Evolutionary conservation across 2,329 filamentous ascomycete genomes (phyloP).

Genomic region (Pseudogymnoascus sp.): DNA sequence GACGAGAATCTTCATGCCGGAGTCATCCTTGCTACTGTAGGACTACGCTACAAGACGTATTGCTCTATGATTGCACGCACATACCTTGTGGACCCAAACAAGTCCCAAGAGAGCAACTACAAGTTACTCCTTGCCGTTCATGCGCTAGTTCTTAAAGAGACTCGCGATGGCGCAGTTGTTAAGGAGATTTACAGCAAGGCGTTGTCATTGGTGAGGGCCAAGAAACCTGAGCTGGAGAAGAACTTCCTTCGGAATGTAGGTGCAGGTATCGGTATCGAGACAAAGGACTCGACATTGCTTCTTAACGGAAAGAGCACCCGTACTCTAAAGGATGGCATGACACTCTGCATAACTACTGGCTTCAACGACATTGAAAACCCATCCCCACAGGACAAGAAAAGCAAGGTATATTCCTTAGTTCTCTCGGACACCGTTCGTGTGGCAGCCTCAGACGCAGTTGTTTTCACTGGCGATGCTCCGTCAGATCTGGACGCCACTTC

Average conservation of each 20-base stretch:
- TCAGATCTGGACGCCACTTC: slow-evolving; percentile 89
- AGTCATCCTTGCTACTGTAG: slow-evolving; percentile 87
- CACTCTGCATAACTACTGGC: slow-evolving; percentile 80
- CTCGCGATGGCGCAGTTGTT: slow-evolving; percentile 75
- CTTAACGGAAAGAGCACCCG: slow-evolving; percentile 82
- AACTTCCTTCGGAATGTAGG: slow-evolving; percentile 91
- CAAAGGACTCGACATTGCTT: slow-evolving; percentile 72
- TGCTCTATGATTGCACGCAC: slow-evolving; percentile 87
- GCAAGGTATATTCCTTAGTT: slow-evolving; percentile 79
- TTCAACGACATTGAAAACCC: slow-evolving; percentile 85
- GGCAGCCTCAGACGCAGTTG: slow-evolving; percentile 65
- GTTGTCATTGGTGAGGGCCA: slow-evolving; percentile 68
- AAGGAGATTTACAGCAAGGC: slow-evolving; percentile 94
- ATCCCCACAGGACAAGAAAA: slow-evolving; percentile 80
- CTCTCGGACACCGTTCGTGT: slow-evolving; percentile 92
- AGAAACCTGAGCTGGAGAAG: slow-evolving; percentile 92
- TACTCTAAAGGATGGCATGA: slow-evolving; percentile 92
- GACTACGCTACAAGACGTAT: slow-evolving; percentile 92
- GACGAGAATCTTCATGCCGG: slow-evolving; percentile 79
- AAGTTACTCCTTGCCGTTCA: slow-evolving; percentile 80
- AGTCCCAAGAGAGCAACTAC: slow-evolving; percentile 90
- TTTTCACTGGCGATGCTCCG: slow-evolving; percentile 90
- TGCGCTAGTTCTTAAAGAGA: slow-evolving; percentile 81
- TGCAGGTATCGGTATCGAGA: slow-evolving; percentile 87
- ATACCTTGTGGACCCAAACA: slow-evolving; percentile 94